phyloP scores from a whole-genome alignment of 2,329 filamentous ascomycete genomes.

The Aspergillus felis region DNA sequence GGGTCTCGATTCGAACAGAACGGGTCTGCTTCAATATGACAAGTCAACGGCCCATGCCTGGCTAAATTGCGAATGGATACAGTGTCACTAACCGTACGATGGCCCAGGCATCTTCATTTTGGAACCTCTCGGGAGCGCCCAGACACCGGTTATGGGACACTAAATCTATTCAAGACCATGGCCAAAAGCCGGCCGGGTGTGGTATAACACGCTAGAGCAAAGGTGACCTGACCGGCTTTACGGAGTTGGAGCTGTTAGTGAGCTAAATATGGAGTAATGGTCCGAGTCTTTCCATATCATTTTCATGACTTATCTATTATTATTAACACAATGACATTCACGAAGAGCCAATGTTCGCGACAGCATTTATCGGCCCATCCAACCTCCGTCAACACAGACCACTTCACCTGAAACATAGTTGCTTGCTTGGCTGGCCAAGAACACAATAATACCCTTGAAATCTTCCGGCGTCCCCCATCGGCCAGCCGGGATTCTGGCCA shows the following conservation, averaged over 20 bases:
- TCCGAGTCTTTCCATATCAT: background rate
- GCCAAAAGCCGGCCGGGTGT: background rate
- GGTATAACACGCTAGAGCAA: conserved; percentile 8
- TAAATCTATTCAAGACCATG: background rate
- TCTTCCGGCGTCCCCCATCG: conserved; percentile 82
- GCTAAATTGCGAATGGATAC: background rate
- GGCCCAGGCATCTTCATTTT: background rate
- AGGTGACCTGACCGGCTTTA: conserved; percentile 1
- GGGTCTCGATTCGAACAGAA: background rate
- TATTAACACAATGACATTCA: background rate
- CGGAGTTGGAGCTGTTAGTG: background rate
- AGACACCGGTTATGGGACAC: background rate
- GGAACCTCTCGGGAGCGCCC: background rate
- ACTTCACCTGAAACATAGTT: conserved; percentile 79
- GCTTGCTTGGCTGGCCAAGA: conserved; percentile 70
- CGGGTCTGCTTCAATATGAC: background rate
- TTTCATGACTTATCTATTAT: background rate
- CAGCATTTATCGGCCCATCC: conserved; percentile 71
- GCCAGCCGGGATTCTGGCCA: conserved; percentile 75
- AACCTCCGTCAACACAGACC: conserved; percentile 81
- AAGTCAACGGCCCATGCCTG: background rate
- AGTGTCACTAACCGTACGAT: background rate
- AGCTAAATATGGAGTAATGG: background rate
- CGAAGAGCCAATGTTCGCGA: background rate
- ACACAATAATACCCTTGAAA: conserved; percentile 79